These are phyloP conservation scores for Mycena sanguinolenta DNA, from an alignment of 768 basidiomycete genomes.

Conservation along the genomic window DNA sequence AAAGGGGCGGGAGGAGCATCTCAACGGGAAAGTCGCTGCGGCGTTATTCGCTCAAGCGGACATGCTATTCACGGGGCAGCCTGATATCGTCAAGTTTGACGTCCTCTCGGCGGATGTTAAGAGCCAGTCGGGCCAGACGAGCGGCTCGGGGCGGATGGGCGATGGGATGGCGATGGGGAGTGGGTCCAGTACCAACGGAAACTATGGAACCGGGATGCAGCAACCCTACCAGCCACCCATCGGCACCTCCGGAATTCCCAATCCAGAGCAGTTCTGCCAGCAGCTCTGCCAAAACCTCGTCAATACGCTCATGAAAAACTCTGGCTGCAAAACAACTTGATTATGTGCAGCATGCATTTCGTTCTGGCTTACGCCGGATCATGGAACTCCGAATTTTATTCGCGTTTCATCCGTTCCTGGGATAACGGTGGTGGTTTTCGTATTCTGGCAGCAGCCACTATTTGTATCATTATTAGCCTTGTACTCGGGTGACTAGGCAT, in stretches of 20 bases:
- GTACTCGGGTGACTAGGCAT: neutral
- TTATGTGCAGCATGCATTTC: neutral
- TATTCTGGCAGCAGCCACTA: no score
- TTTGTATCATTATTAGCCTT: neutral
- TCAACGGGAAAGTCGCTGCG: constrained; percentile 21
- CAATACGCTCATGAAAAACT: neutral
- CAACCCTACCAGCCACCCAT: neutral
- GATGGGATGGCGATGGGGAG: neutral
- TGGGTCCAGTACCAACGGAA: neutral
- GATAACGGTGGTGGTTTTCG: neutral
- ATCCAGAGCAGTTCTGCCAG: constrained; percentile 9
- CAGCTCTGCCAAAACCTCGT: constrained; percentile 9
- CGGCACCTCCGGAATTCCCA: neutral
- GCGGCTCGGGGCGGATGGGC: no score
- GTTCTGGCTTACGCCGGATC: neutral
- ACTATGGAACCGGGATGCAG: neutral
- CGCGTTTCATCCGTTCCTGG: neutral
- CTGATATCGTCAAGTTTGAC: neutral
- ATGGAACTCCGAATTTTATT: neutral
- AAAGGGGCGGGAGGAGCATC: constrained; percentile 8
- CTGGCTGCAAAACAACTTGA: neutral
- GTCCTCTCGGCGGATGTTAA: neutral
- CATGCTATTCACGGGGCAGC: neutral
- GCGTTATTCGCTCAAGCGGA: constrained; percentile 11
- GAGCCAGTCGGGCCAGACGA: neutral